phyloP scores from a whole-genome alignment of 1,284 basidiomycete genomes.

The Puccinia brachypodii region DNA sequence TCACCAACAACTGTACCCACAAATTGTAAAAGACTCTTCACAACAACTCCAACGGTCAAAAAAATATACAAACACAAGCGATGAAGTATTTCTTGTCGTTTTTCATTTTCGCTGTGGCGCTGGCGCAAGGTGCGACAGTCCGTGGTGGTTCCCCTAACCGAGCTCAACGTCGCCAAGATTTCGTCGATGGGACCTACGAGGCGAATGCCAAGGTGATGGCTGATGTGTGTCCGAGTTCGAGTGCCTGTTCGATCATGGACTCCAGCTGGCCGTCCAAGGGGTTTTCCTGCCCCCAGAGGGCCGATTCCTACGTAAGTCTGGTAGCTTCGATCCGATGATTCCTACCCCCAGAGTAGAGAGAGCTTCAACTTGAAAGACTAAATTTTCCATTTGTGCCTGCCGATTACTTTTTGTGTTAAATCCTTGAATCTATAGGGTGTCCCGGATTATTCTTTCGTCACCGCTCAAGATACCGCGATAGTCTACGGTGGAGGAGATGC shows the following conservation, averaged over 20 bases:
- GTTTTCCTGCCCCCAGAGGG: conserved; percentile 7
- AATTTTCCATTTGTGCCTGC: not conserved
- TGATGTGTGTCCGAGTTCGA: not conserved
- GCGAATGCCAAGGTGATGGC: conserved; percentile 20
- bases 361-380: not conserved
- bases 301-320: conserved; percentile 6
- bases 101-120: not conserved
- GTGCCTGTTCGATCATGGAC: conserved; percentile 16
- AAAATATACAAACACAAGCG: not conserved
- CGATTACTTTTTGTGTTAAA: too few relatives aligned
- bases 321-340: not conserved
- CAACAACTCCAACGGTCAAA: not conserved
- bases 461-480: conserved; percentile 22
- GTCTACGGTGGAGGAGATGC: conserved; percentile 4
- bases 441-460: conserved; percentile 25
- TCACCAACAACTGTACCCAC: too few relatives aligned
- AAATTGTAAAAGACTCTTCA: too few relatives aligned
- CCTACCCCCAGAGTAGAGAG: too few relatives aligned
- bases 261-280: conserved; percentile 8
- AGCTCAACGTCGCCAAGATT: not conserved
- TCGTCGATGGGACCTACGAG: conserved; percentile 13
- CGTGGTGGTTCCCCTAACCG: too few relatives aligned
- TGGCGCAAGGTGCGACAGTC: not conserved
- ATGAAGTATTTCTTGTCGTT: not conserved
- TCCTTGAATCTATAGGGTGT: conserved; percentile 1